Base-by-base conservation (phyloP, 495 filamentous ascomycete species). In the Xylaria curta region DNA sequence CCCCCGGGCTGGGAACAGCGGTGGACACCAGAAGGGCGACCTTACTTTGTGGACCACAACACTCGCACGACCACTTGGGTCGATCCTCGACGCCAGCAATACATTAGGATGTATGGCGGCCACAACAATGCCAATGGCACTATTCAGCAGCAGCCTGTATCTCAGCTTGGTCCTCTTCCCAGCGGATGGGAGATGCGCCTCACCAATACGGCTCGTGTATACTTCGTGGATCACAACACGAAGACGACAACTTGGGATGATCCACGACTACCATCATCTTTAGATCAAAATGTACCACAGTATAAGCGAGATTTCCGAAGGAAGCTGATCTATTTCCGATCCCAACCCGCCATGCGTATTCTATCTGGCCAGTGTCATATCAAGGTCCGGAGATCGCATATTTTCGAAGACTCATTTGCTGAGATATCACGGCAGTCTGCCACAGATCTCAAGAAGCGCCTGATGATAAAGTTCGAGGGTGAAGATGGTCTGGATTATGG, bases 181-280 rank as follows among this genome's bases (percentile, higher is more conserved):
- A 98, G 95, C 80, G 96, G 96, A 24, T 99, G 96, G 96, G 96
- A 99, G 85, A 99, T 99, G 96, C 92, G 96, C 70, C 89, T 99
- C 31, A 99, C 96, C 61, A 98, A 98, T 79, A 99, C 96, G 8
- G 96, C 96, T 15, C 89, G 96, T 58, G 96, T 99, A 28, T 99
- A 99, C 82, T 99, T 99, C 78, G 96, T 99, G 44, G 96, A 99
- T 78, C 96, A 99, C 85, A 99, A 99, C 80, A 99, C 96, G 71
- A 99, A 99, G 86, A 99, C 96, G 0, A 99, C 96, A 15, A 99
- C 96, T n/a, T 99, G 96, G 96, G 96, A 99, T 77, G 96, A 99
- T 76, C 96, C 96, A 26, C 90, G 96, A 69, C 84, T 99, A 72
- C 96, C 96, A 59, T 98, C 95, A 10, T 98, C 97, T 3, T 85